A percentile compares a stretch with the other conserved stretches of the same genome.
These are phyloP conservation scores for Amyloporia xantha DNA, from an alignment of 768 basidiomycete genomes.

Conservation along the genomic window DNA sequence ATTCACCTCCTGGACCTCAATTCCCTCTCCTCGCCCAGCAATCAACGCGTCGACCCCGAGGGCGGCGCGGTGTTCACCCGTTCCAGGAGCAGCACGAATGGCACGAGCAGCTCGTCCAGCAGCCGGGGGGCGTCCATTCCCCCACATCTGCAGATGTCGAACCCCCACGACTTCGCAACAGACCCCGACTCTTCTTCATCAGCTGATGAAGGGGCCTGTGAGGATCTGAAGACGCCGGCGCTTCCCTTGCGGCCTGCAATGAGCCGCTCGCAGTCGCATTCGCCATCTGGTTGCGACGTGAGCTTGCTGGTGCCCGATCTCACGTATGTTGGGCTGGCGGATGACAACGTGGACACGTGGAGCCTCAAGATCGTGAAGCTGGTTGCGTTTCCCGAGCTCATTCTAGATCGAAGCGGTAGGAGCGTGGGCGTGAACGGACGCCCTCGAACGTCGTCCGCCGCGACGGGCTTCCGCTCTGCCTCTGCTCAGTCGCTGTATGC, in stretches of 20 bases:
- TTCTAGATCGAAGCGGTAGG: conserved; percentile 16
- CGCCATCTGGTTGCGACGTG: conserved; percentile 54
- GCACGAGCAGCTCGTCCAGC: conserved; percentile 18
- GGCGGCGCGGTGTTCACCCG: conserved; percentile 44
- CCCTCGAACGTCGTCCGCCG: background rate
- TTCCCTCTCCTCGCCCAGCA: conserved; percentile 23
- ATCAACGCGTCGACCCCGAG: conserved; percentile 17
- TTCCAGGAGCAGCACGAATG: conserved; percentile 34
- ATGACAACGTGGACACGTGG: conserved; percentile 66
- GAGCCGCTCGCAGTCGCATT: conserved; percentile 38
- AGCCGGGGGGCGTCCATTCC: background rate
- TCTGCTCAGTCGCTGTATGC: conserved; percentile 4
- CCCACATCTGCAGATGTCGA: conserved; percentile 1
- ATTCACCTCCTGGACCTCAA: conserved; percentile 23
- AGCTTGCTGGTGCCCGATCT: conserved; percentile 61
- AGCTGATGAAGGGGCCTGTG: background rate
- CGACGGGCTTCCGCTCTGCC: background rate
- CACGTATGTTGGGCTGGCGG: conserved; percentile 68
- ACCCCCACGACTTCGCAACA: background rate
- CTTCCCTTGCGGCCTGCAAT: conserved; percentile 7
- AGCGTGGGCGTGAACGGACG: background rate
- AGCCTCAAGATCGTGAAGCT: conserved; percentile 72
- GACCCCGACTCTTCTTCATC: background rate
- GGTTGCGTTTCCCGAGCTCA: conserved; percentile 69
- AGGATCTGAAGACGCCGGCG: conserved; percentile 1